phyloP scores from a whole-genome alignment of 2,329 filamentous ascomycete genomes.

The Hirsutella minnesotensis region DNA sequence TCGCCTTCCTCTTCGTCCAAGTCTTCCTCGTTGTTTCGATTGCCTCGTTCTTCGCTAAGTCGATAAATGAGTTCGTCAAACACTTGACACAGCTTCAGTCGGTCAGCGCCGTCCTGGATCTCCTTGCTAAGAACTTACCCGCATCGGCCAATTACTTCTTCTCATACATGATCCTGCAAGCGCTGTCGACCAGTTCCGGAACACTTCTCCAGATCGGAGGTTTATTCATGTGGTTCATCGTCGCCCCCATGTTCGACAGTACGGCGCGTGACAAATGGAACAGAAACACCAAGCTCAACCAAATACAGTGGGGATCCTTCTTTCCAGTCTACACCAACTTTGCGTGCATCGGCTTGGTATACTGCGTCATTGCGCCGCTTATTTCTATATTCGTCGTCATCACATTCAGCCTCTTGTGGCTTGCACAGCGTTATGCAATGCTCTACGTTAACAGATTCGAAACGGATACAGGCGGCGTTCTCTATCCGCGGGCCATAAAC shows the following conservation, averaged over 20 bases:
- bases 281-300: slow-evolving; percentile 66
- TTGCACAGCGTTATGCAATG: slow-evolving; percentile 94
- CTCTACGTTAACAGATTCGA: slow-evolving; percentile 86
- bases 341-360: slow-evolving; percentile 82
- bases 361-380: slow-evolving; percentile 77
- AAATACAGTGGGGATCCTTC: slow-evolving; percentile 81
- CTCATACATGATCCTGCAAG: slow-evolving; percentile 94
- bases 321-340: slow-evolving; percentile 97
- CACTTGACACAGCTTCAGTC: slow-evolving; percentile 33
- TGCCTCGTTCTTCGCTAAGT: slow-evolving; percentile 56
- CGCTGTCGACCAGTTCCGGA: slow-evolving; percentile 79
- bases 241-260: slow-evolving; percentile 71
- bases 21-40: slow-evolving; percentile 89
- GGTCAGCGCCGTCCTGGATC: slow-evolving; percentile 54
- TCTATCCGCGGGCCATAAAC: slow-evolving; percentile 89
- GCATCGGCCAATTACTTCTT: slow-evolving; percentile 94
- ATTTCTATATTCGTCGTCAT: slow-evolving; percentile 90
- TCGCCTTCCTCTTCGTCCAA: slow-evolving; percentile 87
- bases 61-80: slow-evolving; percentile 50
- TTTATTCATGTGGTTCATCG: slow-evolving; percentile 68
- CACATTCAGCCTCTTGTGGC: slow-evolving; percentile 84
- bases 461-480: slow-evolving; percentile 80
- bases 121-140: slow-evolving; percentile 70
- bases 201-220: slow-evolving; percentile 75
- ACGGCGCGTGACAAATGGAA: slow-evolving; percentile 75